Evolutionary conservation across 768 basidiomycete species (phyloP).

Genomic region (Daedalea quercina): DNA sequence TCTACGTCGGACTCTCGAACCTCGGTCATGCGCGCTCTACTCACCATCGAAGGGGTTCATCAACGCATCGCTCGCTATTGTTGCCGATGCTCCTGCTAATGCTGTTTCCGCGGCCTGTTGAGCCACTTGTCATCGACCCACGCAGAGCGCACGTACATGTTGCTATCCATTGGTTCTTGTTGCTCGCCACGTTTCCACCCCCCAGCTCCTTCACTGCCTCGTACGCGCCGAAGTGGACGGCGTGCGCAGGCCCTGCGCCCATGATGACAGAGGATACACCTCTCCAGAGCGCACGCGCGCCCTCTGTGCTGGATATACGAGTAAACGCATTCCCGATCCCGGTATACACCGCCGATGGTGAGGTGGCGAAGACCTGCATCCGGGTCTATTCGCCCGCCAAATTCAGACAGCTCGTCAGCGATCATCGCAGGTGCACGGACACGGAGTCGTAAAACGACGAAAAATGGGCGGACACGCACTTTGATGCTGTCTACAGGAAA

Average conservation of each 20-base stretch:
- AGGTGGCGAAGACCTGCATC: conserved; percentile 95
- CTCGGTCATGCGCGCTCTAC: conserved; percentile 18
- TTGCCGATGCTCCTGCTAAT: conserved; percentile 88
- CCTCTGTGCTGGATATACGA: conserved; percentile 92
- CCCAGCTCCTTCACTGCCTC: conserved; percentile 91
- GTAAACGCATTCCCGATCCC: conserved; percentile 88
- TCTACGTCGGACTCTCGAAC: background rate
- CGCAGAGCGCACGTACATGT: conserved; percentile 74
- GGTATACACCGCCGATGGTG: conserved; percentile 80
- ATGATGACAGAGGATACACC: conserved; percentile 94
- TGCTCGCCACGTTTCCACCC: conserved; percentile 68
- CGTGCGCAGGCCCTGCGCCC: conserved; percentile 97
- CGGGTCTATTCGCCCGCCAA: conserved; percentile 62
- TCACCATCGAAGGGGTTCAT: conserved; percentile 99
- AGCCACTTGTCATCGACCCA: background rate
- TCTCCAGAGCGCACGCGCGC: conserved; percentile 85
- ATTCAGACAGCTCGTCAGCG: background rate
- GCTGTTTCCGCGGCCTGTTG: conserved; percentile 37
- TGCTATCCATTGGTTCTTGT: conserved; percentile 76
- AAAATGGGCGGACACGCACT: conserved; percentile 39
- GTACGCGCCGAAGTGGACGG: conserved; percentile 94
- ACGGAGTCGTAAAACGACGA: background rate
- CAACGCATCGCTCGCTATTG: conserved; percentile 90
- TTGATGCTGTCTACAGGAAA: conserved; percentile 98
- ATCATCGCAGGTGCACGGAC: no score